Evolutionary conservation across 305 asterid species (phyloP), one percentile per base, ranked within the genome.

Genomic region (Fraxinus ornus): DNA sequence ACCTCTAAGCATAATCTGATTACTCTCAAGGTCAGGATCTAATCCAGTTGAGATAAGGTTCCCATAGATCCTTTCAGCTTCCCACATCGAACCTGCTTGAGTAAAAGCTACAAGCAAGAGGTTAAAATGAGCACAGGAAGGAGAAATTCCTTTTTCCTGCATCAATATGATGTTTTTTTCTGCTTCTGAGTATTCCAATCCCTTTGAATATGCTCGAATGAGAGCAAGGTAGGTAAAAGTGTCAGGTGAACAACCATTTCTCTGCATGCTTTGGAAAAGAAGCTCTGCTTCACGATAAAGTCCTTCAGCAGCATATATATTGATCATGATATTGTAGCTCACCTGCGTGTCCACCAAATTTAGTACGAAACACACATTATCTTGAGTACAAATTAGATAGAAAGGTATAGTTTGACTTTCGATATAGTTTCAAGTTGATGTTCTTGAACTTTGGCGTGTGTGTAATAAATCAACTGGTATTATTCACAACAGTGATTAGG

Each of bases 251-350:
- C 79, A 88, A 19, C 90, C 93, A 73, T 81, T 77, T 41, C 36
- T 86, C 84, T 81, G 90, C 97, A 92, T 94, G 86, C 86, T 85
- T 47, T 74, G 87, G 83, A 91, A 36, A 78, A 93, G 91, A 62
- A 87, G 83, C 81, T 91, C 95, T 39, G 93, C 97, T 84, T 94
- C 96, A 2, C 64, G 83, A 85, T 86, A 68, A 77, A 90, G 92
- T 60, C 98, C 97, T 32, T 82, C 87, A 80, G 87, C 76, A 13
- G 94, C 94, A 84, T 88, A 91, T 80, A 89, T 84, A 33, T 90
- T 91, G 64, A 94, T 89, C 93, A 93, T 90, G 64, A 94, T 86
- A 75, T 88, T 90, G 92, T 88, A 91, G 91, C 96, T 85, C 89
- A 94, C 90, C 99, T 95, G 88, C 83, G 85, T 49, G 60, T 85